Conservation (phyloP, 352 stramenopile genomes). For the Hyaloperonospora arabidopsidis region DNA sequence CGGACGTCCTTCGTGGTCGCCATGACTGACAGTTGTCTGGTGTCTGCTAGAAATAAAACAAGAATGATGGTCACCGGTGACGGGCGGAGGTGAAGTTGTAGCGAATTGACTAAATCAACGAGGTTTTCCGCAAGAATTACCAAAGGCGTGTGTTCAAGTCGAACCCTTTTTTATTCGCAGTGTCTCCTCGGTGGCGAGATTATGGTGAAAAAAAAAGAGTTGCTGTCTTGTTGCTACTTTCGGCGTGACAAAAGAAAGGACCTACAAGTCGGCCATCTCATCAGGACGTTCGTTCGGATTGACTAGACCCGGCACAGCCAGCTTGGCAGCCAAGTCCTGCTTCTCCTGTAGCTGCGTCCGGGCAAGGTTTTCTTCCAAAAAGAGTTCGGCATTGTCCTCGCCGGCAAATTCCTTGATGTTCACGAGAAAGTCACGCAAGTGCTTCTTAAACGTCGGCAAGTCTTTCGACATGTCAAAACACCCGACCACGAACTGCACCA, state of each 20-base stretch:
- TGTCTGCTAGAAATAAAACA: conserved; percentile 2
- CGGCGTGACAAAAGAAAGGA: background rate
- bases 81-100: no score
- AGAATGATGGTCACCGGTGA: background rate
- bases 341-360: conserved; percentile 83
- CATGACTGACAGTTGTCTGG: conserved; percentile 14
- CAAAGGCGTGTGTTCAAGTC: no score
- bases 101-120: no score
- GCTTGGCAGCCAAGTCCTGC: conserved; percentile 67
- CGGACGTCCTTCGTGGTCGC: conserved; percentile 4
- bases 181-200: no score
- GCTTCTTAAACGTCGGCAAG: conserved; percentile 96
- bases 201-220: background rate
- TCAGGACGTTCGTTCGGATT: conserved; percentile 88
- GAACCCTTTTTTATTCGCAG: no score
- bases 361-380: conserved; percentile 91
- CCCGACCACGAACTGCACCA: conserved; percentile 94
- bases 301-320: conserved; percentile 87
- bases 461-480: conserved; percentile 98
- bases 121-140: no score
- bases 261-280: conserved; percentile 83
- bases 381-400: conserved; percentile 96
- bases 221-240: background rate
- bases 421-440: conserved; percentile 99
- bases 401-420: conserved; percentile 96